phyloP scores from a whole-genome alignment of 2,329 filamentous ascomycete species.

The Annulohypoxylon truncatum region DNA sequence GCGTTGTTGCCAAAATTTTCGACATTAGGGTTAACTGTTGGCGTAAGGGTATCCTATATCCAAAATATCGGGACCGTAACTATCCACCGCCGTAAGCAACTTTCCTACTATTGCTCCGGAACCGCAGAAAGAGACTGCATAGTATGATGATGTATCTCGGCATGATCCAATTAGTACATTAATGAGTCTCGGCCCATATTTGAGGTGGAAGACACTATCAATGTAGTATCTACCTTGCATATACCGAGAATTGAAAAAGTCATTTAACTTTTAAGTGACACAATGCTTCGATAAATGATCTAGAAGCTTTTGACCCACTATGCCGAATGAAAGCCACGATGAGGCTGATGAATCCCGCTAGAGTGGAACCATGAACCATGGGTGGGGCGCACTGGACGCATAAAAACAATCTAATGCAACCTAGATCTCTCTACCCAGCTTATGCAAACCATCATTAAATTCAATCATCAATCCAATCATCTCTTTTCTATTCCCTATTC shows the following conservation, averaged over 20 bases:
- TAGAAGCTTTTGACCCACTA: constrained; percentile 36
- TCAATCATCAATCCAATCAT: constrained; percentile 15
- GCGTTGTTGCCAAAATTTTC: constrained; percentile 21
- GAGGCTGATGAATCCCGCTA: constrained; percentile 39
- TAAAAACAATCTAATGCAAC: constrained; percentile 44
- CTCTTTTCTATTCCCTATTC: not conserved
- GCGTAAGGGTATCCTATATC: not conserved
- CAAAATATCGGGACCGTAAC: not conserved
- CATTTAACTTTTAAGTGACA: constrained; percentile 28
- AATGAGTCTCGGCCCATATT: constrained; percentile 2
- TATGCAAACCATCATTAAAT: constrained; percentile 24
- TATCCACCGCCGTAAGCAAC: constrained; percentile 7
- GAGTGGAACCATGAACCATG: constrained; percentile 37
- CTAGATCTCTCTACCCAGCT: constrained; percentile 25
- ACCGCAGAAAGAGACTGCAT: constrained; percentile 14
- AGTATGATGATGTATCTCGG: not conserved
- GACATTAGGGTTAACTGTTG: not conserved
- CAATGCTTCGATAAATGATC: constrained; percentile 42
- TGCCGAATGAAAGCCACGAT: constrained; percentile 38
- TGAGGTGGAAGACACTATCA: not conserved
- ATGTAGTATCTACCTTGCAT: not conserved
- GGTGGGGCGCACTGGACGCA: constrained; percentile 26
- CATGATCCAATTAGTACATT: constrained; percentile 17
- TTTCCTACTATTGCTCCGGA: constrained; percentile 5
- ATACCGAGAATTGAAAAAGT: constrained; percentile 17